Evolutionary conservation across 768 basidiomycete species (phyloP), one percentile per base, ranked within the genome.

Genomic region (Panaeolus papilionaceus): DNA sequence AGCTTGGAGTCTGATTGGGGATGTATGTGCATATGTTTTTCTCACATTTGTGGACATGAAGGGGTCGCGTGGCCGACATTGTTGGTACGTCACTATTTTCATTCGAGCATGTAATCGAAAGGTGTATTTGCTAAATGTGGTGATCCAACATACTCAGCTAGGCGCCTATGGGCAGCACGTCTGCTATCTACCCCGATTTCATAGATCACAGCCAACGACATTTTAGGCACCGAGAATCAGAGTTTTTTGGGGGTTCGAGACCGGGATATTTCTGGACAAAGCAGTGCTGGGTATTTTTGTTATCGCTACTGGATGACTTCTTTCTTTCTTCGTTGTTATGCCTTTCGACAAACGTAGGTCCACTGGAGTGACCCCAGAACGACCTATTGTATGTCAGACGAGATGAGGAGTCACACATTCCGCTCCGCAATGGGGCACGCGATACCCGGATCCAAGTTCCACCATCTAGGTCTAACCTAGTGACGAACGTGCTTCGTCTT

Each of bases 21-120:
- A 33, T 33, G 33, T 33, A 33, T 33, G 33, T 33, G 33, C 33
- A 33, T 33, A 33, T 33, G 33, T 33, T 33, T 33, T 33, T 33
- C 33, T 33, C 33, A 33, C 33, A 33, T 33, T 47, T 23, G 20
- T 51, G n/a, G 47, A 7, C 47, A 26, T 26, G 47, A 51, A 26
- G 47, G n/a, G 26, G 16, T 58, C 9, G 54, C 33, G 54, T 58
- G 54, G 54, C 14, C 54, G 54, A 23, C 20, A 26, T 26, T 49
- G 6, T 49, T 10, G 20, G 47, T 23, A 49, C 47, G 23, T 49
- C 20, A 49, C n/a, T 9, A 5, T 49, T 33, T 33, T 49, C 47
- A 49, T 49, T 49, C 47, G 47, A 49, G 47, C n/a, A 49, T 49
- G 47, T 12, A 49, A 49, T 49, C 47, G 47, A 49, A 20, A 49